Evolutionary conservation across 2,329 filamentous ascomycete genomes (phyloP), one percentile per base, ranked within the genome.

Genomic region (Colletotrichum liriopes): DNA sequence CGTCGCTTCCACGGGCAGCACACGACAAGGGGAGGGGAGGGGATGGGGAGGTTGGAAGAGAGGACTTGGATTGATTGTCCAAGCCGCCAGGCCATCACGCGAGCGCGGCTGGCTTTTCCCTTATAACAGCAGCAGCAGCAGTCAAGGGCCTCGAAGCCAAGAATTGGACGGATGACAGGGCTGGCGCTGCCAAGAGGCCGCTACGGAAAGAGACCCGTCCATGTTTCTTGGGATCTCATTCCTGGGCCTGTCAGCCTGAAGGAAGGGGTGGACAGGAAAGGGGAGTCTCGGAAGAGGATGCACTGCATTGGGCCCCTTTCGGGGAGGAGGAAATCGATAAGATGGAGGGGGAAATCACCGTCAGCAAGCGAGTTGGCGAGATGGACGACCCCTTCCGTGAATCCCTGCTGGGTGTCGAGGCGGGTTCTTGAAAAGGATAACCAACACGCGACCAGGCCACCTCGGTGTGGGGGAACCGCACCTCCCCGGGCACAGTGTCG

Each of bases 151-250:
- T 32, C 55, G 29, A 67, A 55, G 63, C 69, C 69, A 72, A 72
- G 69, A 60, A 32, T 29, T n/a, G 59, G 59, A 61, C 60, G 65
- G 59, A 64, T 69, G 69, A 72, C 69, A 72, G 65, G 69, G 54
- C 69, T 69, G 65, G 59, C 59, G 59, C 45, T 65, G 69, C 69
- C 69, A 72, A 72, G 69, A 54, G 18, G 54, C 65, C 59, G 59
- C 69, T 69, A 72, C 65, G 69, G 65, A 47, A 69, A 32, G 65
- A 55, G 65, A 59, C 65, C 69, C 65, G 52, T 59, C 52, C 69
- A 60, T 49, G 45, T 41, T 32, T 67, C 69, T 68, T 68, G 65
- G 65, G 45, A 63, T 68, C 49, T 62, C 56, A 67, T 62, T 58
- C 64, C 65, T 68, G 56, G 39, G 37, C 45, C 37, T 37, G 52